Conservation (phyloP, 2,329 filamentous ascomycete genomes). For the Dactylellina haptotyla region DNA sequence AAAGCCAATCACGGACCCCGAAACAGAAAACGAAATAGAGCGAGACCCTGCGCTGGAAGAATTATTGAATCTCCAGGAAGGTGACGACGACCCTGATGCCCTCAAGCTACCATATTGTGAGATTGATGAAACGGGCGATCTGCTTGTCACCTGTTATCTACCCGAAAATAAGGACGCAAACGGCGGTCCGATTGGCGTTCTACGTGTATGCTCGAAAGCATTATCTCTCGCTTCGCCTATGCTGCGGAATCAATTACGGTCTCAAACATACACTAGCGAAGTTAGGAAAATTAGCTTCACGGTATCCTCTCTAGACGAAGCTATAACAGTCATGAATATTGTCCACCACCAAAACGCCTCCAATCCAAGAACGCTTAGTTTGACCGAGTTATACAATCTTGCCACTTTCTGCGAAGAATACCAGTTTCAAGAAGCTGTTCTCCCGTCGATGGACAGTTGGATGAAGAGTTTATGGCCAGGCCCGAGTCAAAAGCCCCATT, state of each 20-base stretch:
- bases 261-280: not conserved
- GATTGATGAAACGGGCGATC: constrained; percentile 7
- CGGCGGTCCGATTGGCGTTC: not conserved
- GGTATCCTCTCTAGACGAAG: not conserved
- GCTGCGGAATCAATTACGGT: too few relatives aligned
- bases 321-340: constrained; percentile 4
- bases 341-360: constrained; percentile 20
- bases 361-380: constrained; percentile 6
- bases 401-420: constrained; percentile 18
- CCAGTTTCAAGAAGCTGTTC: constrained; percentile 15
- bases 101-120: not conserved
- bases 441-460: not conserved
- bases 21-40: too few relatives aligned
- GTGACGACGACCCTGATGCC: too few relatives aligned
- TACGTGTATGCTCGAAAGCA: constrained; percentile 6
- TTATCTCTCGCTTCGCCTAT: constrained; percentile 14
- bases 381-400: constrained; percentile 1
- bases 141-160: constrained; percentile 6
- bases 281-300: not conserved
- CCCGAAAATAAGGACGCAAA: not conserved
- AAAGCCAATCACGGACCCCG: too few relatives aligned
- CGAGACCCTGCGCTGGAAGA: too few relatives aligned
- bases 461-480: constrained; percentile 8
- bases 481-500: not conserved
- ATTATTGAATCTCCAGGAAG: too few relatives aligned